phyloP scores from a whole-genome alignment of 352 stramenopile genomes.

The Pythium dissotocum region DNA sequence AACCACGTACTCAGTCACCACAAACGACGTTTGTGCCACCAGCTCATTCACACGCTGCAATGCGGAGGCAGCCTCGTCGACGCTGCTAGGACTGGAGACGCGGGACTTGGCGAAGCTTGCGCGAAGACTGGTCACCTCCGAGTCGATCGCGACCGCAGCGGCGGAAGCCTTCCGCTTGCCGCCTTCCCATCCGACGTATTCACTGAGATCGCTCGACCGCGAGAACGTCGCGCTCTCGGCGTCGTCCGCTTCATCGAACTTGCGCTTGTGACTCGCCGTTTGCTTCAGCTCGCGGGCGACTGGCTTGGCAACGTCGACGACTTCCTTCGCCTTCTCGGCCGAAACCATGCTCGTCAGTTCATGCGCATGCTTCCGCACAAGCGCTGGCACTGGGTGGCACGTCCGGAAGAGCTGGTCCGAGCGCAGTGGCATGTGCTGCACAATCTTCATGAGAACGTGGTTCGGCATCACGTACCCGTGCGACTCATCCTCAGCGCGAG shows the following conservation, averaged over 20 bases:
- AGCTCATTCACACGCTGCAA: conserved; percentile 56
- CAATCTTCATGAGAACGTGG: conserved; percentile 84
- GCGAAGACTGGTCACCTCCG: conserved; percentile 14
- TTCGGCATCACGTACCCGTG: conserved; percentile 81
- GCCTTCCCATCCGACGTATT: conserved; percentile 58
- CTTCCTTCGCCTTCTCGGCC: conserved; percentile 48
- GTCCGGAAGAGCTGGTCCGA: conserved; percentile 75
- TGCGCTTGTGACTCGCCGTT: conserved; percentile 25
- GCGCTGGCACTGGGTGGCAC: conserved; percentile 72
- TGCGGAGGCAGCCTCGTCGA: conserved; percentile 4
- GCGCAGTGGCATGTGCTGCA: conserved; percentile 62
- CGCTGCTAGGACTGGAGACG: neutral
- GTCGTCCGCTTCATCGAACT: conserved; percentile 35
- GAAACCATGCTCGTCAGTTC: conserved; percentile 71
- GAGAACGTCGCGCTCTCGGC: conserved; percentile 11
- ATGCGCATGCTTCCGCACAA: conserved; percentile 76
- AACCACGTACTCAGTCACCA: conserved; percentile 43
- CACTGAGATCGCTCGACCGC: conserved; percentile 42
- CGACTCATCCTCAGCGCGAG: conserved; percentile 72
- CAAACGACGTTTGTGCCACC: conserved; percentile 57
- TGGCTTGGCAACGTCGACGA: conserved; percentile 28
- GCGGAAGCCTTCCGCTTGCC: conserved; percentile 48
- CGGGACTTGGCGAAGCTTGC: conserved; percentile 17
- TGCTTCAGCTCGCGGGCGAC: neutral
- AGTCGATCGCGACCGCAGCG: neutral